phyloP scores from a whole-genome alignment of 139 green algal genomes.

The Micractinium sp. region DNA sequence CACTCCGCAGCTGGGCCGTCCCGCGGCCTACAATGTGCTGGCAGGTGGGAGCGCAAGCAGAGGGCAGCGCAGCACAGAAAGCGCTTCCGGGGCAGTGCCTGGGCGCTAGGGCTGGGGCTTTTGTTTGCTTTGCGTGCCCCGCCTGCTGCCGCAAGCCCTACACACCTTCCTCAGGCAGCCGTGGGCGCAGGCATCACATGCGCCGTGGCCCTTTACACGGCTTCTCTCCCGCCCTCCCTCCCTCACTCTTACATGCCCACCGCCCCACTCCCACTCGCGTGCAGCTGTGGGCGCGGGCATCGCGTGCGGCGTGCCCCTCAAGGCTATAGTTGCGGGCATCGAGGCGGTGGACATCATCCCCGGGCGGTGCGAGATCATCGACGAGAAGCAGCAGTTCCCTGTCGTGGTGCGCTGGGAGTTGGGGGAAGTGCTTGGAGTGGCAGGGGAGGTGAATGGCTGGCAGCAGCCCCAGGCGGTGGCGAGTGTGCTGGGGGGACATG shows the following conservation, averaged over 20 bases:
- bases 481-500: background rate
- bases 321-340: constrained; percentile 82
- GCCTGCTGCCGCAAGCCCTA: background rate
- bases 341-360: constrained; percentile 81
- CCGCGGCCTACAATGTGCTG: constrained; percentile 93
- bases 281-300: constrained; percentile 85
- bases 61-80: no score
- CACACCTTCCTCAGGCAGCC: no score
- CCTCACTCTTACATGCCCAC: background rate
- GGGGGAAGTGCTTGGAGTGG: no score
- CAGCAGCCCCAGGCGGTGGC: no score
- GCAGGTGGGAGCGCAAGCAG: constrained; percentile 46
- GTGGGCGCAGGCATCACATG: background rate
- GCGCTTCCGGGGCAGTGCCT: no score
- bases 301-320: constrained; percentile 73
- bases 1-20: constrained; percentile 77
- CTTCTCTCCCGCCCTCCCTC: background rate
- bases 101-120: no score
- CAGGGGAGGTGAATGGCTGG: no score
- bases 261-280: background rate
- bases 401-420: constrained; percentile 84
- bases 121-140: background rate
- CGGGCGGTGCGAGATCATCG: constrained; percentile 81
- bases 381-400: constrained; percentile 90
- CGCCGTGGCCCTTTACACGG: background rate